Evolutionary conservation across 2,329 filamentous ascomycete species (phyloP).

Genomic region (Didymella segeticola): DNA sequence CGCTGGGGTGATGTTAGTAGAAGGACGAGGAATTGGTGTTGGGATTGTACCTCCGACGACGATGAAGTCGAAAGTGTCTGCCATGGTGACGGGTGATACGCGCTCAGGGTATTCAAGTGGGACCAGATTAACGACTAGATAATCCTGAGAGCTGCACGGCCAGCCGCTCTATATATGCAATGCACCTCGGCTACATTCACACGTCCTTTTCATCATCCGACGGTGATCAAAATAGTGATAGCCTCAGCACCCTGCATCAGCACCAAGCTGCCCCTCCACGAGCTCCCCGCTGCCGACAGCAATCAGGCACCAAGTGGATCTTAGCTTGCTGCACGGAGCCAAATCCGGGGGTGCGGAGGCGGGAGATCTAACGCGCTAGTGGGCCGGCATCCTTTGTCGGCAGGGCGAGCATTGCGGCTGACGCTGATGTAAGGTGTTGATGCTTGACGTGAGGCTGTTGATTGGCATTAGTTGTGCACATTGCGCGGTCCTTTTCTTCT

Average conservation of each 20-base stretch:
- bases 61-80: conserved; percentile 47
- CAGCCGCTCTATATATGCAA: background rate
- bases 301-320: conserved; percentile 7
- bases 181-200: conserved; percentile 1
- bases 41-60: conserved; percentile 49
- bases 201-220: background rate
- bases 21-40: too few relatives aligned
- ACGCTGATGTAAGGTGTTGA: background rate
- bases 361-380: conserved; percentile 2
- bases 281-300: conserved; percentile 2
- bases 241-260: background rate
- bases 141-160: background rate
- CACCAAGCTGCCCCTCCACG: background rate
- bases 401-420: background rate
- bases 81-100: conserved; percentile 21
- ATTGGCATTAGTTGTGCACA: background rate
- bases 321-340: background rate
- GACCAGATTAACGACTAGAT: background rate
- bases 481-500: background rate
- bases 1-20: conserved; percentile 44
- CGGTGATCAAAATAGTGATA: background rate
- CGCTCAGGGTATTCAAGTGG: background rate
- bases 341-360: background rate
- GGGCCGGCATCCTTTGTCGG: background rate
- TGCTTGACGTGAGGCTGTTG: background rate